A percentile compares a stretch with the other conserved stretches of the same genome.
Conservation (phyloP, 2,329 filamentous ascomycete genomes). For the Magnaporthales sp. region DNA sequence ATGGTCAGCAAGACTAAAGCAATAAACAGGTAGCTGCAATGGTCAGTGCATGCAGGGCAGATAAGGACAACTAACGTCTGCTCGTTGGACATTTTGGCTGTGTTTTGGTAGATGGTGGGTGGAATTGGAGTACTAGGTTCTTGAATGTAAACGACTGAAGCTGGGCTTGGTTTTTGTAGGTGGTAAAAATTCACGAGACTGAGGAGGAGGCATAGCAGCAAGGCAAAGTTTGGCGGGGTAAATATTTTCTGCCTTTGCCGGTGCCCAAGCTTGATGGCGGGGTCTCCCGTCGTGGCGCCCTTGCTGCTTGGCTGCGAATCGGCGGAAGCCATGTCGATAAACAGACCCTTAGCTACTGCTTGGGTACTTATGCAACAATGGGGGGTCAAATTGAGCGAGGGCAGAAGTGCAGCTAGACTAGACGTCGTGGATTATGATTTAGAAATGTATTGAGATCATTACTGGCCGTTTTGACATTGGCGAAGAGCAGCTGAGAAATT, state of each 20-base stretch:
- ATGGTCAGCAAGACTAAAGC: slow-evolving; percentile 7
- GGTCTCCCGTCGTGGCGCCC: background rate
- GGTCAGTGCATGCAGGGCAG: background rate
- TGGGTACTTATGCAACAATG: background rate
- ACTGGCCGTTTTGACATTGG: background rate
- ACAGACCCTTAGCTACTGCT: background rate
- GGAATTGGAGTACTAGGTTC: slow-evolving; percentile 6
- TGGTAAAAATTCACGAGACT: slow-evolving; percentile 2
- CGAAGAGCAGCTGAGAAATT: background rate
- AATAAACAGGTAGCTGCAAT: background rate
- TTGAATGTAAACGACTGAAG: slow-evolving; percentile 10
- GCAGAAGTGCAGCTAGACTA: background rate
- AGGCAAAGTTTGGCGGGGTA: slow-evolving; percentile 25
- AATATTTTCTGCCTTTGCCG: slow-evolving; percentile 21
- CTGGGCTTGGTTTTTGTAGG: slow-evolving; percentile 5
- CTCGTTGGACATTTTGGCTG: slow-evolving; percentile 62
- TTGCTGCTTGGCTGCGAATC: background rate
- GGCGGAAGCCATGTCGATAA: background rate
- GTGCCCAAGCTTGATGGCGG: slow-evolving; percentile 1
- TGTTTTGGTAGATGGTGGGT: slow-evolving; percentile 9
- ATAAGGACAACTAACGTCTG: slow-evolving; percentile 62
- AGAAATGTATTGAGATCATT: too few relatives aligned
- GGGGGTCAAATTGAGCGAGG: background rate
- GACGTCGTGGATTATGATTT: background rate
- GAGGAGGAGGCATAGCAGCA: slow-evolving; percentile 5